These are phyloP conservation scores for Microstegium vimineum DNA, from an alignment of 176 grass and related monocot genomes.

Conservation along the genomic window DNA sequence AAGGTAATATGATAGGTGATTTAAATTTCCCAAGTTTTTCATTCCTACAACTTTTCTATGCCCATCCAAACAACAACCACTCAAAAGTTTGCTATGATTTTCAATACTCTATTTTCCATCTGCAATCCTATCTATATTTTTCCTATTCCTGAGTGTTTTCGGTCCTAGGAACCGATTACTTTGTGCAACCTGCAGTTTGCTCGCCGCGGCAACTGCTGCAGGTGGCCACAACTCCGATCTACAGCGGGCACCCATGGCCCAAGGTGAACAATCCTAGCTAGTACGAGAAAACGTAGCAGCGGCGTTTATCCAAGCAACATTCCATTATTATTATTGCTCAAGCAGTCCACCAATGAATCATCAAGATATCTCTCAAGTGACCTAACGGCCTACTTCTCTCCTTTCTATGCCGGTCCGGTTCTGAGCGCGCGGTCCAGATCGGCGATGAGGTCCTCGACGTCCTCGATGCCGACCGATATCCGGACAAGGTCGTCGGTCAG, in stretches of 20 bases:
- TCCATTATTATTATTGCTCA: not conserved
- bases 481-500: slow-evolving; percentile 85
- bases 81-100: too few relatives aligned
- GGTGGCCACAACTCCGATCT: not conserved
- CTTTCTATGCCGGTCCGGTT: slow-evolving; percentile 42
- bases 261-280: not conserved
- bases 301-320: not conserved
- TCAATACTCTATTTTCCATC: too few relatives aligned
- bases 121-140: too few relatives aligned
- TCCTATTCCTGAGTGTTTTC: too few relatives aligned
- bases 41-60: too few relatives aligned
- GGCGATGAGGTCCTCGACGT: slow-evolving; percentile 73
- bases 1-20: too few relatives aligned
- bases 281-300: not conserved
- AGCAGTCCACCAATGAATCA: slow-evolving; percentile 26
- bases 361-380: not conserved
- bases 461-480: slow-evolving; percentile 92
- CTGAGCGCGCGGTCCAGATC: slow-evolving; percentile 75
- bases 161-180: too few relatives aligned
- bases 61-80: too few relatives aligned
- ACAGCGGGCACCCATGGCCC: not conserved
- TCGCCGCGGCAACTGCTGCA: not conserved
- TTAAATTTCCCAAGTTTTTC: too few relatives aligned
- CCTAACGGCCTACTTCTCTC: not conserved
- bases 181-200: too few relatives aligned